Evolutionary conservation across 106 monocot genomes (phyloP), one percentile per base, ranked within the genome.

Genomic region (Triglochin maritima): DNA sequence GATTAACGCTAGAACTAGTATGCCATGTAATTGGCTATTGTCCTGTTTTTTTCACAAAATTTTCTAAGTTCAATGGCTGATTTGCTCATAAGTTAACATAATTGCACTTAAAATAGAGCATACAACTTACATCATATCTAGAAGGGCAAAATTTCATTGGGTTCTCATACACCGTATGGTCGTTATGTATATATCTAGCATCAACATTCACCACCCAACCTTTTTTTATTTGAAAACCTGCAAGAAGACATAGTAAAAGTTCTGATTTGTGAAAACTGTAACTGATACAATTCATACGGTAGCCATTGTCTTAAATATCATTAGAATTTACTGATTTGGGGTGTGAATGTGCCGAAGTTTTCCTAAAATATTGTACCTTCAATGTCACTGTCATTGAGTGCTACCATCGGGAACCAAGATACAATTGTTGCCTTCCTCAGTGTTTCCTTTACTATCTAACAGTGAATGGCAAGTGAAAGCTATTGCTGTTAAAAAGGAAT

Each of bases 121-220:
- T n/a, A 5, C 16, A 12, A 10, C 54, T 76, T 68, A 84, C 87
- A 54, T 83, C 52, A 65, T 85, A 92, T 64, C 92, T 87, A 11
- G 69, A 77, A 62, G 92, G 92, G 63, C 49, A 72, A 66, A 92
- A 92, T 54, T 72, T 49, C 6, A 56, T 71, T 72, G 92, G 92
- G 29, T 81, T 74, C 48, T 84, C 58, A 56, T 85, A 85, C 3
- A 88, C 4, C 1, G 45, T 62, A 13, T 82, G 46, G 72, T 87
- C 85, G 16, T 60, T 74, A 71, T 92, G 92, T 76, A 88, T 70
- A 15, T 78, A 64, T 63, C 85, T 82, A 17, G 86, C 92, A 65
- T 92, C 82, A 17, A 92, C 73, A 72, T 88, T 92, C 68, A 92
- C 81, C 8, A 92, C 76, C 85, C 88, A 88, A 3, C 83, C 87